Conservation (phyloP, 208 protist genomes). For the Kentomonas sorsogonicus region DNA sequence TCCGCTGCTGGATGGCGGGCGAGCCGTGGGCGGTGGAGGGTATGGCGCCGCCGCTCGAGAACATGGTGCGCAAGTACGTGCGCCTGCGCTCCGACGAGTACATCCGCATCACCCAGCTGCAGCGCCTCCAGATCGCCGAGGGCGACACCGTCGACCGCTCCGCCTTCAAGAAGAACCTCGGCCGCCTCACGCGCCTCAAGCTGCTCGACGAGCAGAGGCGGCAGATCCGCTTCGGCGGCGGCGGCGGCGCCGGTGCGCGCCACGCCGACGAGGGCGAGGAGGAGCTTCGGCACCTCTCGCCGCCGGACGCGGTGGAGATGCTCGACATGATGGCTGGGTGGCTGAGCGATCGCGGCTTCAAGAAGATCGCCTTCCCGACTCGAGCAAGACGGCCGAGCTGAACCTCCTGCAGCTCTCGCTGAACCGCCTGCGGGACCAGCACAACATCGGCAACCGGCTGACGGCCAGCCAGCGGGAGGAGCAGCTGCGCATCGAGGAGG, state of each 20-base stretch:
- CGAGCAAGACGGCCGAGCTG: slow-evolving; percentile 99
- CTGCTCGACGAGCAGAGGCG: slow-evolving; percentile 99
- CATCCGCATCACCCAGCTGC: slow-evolving; percentile 99
- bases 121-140: slow-evolving; percentile 97
- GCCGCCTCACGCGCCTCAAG: slow-evolving; percentile 98
- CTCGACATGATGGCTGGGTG: slow-evolving; percentile 99
- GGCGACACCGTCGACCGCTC: slow-evolving; percentile 99
- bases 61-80: slow-evolving; percentile 99
- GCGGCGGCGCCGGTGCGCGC: no score
- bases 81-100: slow-evolving; percentile 99
- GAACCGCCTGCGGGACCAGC: slow-evolving; percentile 99
- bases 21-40: slow-evolving; percentile 99
- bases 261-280: no score
- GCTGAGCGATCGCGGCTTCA: slow-evolving; percentile 99
- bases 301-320: slow-evolving; percentile 97
- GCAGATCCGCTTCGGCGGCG: slow-evolving; percentile 98
- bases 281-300: slow-evolving; percentile 85
- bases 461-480: slow-evolving; percentile 99
- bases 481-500: slow-evolving; percentile 99
- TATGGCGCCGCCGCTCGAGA: slow-evolving; percentile 97
- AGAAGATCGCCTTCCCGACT: slow-evolving; percentile 99
- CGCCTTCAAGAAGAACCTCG: slow-evolving; percentile 99
- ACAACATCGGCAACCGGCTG: slow-evolving; percentile 97
- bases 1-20: slow-evolving; percentile 99
- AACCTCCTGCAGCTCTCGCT: slow-evolving; percentile 99